phyloP scores from a whole-genome alignment of 1,284 basidiomycete species.

The Albatrellus sp. region DNA sequence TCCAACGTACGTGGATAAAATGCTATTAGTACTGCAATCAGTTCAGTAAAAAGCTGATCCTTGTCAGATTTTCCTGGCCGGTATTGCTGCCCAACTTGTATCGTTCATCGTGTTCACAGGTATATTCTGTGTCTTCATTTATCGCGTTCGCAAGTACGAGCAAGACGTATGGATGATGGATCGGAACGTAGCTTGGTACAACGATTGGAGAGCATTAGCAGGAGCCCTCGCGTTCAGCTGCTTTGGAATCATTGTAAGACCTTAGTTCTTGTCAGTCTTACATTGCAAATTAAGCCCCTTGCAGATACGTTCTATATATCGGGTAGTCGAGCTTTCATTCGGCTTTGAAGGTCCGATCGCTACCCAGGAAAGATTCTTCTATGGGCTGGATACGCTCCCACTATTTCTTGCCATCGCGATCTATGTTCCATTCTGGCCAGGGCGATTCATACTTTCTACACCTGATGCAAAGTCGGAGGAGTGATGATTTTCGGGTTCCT shows the following conservation, averaged over 20 bases:
- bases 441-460: constrained; percentile 40
- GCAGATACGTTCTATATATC: constrained; percentile 56
- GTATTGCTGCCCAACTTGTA: constrained; percentile 47
- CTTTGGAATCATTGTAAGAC: constrained; percentile 46
- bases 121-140: constrained; percentile 47
- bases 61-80: constrained; percentile 47
- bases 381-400: constrained; percentile 54
- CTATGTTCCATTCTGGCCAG: constrained; percentile 51
- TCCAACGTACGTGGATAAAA: constrained; percentile 21
- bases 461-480: too few relatives aligned
- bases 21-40: neutral
- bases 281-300: neutral
- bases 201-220: constrained; percentile 50
- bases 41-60: neutral
- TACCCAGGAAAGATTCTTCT: constrained; percentile 42
- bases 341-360: constrained; percentile 54
- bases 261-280: neutral
- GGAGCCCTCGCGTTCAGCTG: constrained; percentile 46
- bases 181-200: constrained; percentile 30
- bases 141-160: constrained; percentile 33
- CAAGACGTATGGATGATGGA: constrained; percentile 34
- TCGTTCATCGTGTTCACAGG: constrained; percentile 52
- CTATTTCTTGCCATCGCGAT: constrained; percentile 46
- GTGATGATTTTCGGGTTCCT: too few relatives aligned
- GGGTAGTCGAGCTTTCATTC: constrained; percentile 54